phyloP scores from a whole-genome alignment of 306 rosid genomes.

The Neltuma alba region DNA sequence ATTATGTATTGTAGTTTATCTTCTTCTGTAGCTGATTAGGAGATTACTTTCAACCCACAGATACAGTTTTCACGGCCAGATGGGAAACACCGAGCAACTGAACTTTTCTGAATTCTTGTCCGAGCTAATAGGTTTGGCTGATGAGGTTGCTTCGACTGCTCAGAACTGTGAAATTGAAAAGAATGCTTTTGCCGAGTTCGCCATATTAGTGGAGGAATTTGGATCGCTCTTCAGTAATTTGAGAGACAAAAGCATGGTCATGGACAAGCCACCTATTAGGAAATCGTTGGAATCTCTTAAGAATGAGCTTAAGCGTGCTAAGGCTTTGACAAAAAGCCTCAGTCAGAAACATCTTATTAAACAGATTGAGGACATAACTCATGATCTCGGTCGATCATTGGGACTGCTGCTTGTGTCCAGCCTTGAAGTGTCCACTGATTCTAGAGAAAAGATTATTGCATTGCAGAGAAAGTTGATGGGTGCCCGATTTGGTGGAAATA shows the following conservation, averaged over 20 bases:
- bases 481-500: slow-evolving; percentile 46
- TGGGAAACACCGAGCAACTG: slow-evolving; percentile 44
- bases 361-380: slow-evolving; percentile 65
- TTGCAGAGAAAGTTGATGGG: slow-evolving; percentile 68
- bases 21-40: slow-evolving; percentile 9
- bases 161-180: slow-evolving; percentile 48
- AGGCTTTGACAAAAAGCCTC: slow-evolving; percentile 45
- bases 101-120: slow-evolving; percentile 47
- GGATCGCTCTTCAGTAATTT: slow-evolving; percentile 62
- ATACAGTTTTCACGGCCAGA: slow-evolving; percentile 15
- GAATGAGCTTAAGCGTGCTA: slow-evolving; percentile 58
- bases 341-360: slow-evolving; percentile 45
- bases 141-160: slow-evolving; percentile 61
- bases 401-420: slow-evolving; percentile 75
- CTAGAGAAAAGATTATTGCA: slow-evolving; percentile 56
- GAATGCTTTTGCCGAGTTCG: slow-evolving; percentile 52
- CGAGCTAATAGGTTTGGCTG: slow-evolving; percentile 47
- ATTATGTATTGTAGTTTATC: slow-evolving; percentile 20
- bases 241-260: slow-evolving; percentile 42
- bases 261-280: slow-evolving; percentile 57
- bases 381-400: slow-evolving; percentile 77
- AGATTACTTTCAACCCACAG: slow-evolving; percentile 16
- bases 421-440: slow-evolving; percentile 58
- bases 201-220: slow-evolving; percentile 56
- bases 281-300: slow-evolving; percentile 82